A percentile compares a stretch with the other conserved stretches of the same genome.
Conservation (phyloP, 83 land plant species). For the Larix sibirica region DNA sequence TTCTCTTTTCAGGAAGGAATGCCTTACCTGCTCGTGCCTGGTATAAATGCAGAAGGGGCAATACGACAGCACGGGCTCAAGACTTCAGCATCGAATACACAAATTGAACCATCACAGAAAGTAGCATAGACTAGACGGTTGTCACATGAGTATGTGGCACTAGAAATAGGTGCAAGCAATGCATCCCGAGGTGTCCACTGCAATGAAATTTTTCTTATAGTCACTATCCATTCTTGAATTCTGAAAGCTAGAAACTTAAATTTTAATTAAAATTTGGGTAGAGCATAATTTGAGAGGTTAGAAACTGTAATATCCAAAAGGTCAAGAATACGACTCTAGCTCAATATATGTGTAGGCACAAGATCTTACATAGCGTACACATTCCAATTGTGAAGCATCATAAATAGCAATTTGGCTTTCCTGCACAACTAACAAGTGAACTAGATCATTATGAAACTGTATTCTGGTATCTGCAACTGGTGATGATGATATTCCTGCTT, state of each 20-base stretch:
- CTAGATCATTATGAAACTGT: constrained; percentile 74
- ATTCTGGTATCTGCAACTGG: constrained; percentile 59
- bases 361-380: constrained; percentile 49
- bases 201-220: not conserved
- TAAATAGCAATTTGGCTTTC: constrained; percentile 76
- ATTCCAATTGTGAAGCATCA: constrained; percentile 65
- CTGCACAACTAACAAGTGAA: constrained; percentile 70
- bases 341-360: not conserved
- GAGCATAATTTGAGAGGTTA: not conserved
- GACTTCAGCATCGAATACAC: constrained; percentile 43
- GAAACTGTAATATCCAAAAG: not conserved
- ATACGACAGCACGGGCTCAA: constrained; percentile 29
- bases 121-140: constrained; percentile 46
- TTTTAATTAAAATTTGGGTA: not conserved
- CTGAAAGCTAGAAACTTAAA: too few relatives aligned
- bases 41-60: constrained; percentile 26
- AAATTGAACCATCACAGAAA: constrained; percentile 43
- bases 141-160: constrained; percentile 48
- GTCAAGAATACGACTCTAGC: not conserved
- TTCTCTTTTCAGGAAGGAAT: not conserved
- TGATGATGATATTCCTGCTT: constrained; percentile 37
- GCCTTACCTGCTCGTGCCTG: constrained; percentile 22
- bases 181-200: constrained; percentile 46
- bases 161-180: constrained; percentile 29
- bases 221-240: not conserved